Conservation (phyloP, 352 stramenopile species). For the Phytophthora kernoviae region DNA sequence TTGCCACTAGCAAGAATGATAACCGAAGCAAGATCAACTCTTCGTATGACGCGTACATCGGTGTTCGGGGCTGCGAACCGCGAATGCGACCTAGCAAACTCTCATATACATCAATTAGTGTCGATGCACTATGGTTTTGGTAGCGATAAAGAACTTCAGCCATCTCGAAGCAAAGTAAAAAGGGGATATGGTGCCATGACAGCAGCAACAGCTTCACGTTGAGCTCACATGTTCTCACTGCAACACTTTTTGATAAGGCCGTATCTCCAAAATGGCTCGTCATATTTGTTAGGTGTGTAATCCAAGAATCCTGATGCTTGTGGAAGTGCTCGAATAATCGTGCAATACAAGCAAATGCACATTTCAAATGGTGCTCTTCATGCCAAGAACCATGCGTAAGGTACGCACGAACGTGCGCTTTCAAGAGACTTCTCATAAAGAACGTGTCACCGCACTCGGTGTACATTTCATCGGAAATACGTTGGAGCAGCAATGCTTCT, state of each 20-base stretch:
- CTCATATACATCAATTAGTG: slow-evolving; percentile 55
- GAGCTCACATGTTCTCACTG: slow-evolving; percentile 11
- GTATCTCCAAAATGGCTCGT: slow-evolving; percentile 11
- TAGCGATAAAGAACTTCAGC: slow-evolving; percentile 61
- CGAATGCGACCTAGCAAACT: slow-evolving; percentile 60
- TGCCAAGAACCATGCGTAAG: slow-evolving; percentile 23
- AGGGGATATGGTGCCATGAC: slow-evolving; percentile 63
- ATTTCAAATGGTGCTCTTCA: slow-evolving; percentile 46
- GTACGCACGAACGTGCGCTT: slow-evolving; percentile 56
- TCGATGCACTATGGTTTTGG: slow-evolving; percentile 13
- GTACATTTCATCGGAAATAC: slow-evolving; percentile 52
- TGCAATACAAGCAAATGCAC: slow-evolving; percentile 28
- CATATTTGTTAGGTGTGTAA: slow-evolving; percentile 10
- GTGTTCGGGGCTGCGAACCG: slow-evolving; percentile 28
- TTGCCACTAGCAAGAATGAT: slow-evolving; percentile 54
- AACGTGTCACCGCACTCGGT: slow-evolving; percentile 51
- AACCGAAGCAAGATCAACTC: slow-evolving; percentile 59
- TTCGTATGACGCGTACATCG: slow-evolving; percentile 47
- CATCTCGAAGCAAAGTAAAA: slow-evolving; percentile 66
- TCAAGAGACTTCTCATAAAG: slow-evolving; percentile 54
- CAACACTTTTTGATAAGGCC: neutral
- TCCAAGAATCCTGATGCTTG: slow-evolving; percentile 17
- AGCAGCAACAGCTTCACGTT: slow-evolving; percentile 45
- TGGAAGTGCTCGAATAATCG: slow-evolving; percentile 48
- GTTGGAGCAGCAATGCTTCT: slow-evolving; percentile 63